Percentiles rank a stretch among this genome's conserved stretches.
Evolutionary conservation across 768 basidiomycete species (phyloP).

Genomic region (Pisolithus marmoratus): DNA sequence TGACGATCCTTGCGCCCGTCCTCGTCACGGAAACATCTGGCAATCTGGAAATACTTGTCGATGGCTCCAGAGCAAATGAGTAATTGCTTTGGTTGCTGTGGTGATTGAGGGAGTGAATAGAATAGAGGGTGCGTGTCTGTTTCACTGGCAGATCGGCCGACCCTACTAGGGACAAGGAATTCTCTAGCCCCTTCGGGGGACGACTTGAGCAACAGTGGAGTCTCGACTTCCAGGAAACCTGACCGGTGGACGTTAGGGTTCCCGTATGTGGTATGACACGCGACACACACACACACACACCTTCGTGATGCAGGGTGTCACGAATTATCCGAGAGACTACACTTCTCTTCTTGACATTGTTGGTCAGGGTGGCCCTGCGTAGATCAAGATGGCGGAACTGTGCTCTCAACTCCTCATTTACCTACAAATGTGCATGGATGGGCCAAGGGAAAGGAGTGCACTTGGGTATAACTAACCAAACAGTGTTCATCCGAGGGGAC

Average conservation of each 20-base stretch:
- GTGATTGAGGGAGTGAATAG: slow-evolving; percentile 90
- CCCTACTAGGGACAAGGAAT: slow-evolving; percentile 82
- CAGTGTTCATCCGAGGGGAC: slow-evolving; percentile 71
- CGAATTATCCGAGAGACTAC: slow-evolving; percentile 76
- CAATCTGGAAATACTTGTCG: slow-evolving; percentile 91
- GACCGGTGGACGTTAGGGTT: slow-evolving; percentile 8
- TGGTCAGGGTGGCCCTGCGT: slow-evolving; percentile 63
- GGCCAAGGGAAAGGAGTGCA: not conserved
- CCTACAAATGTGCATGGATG: slow-evolving; percentile 35
- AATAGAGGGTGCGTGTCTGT: slow-evolving; percentile 43
- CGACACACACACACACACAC: slow-evolving; percentile 40
- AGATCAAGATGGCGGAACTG: slow-evolving; percentile 88
- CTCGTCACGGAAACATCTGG: slow-evolving; percentile 93
- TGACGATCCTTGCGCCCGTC: slow-evolving; percentile 93
- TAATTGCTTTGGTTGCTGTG: slow-evolving; percentile 94
- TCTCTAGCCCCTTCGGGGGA: slow-evolving; percentile 94
- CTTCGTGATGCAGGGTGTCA: slow-evolving; percentile 64
- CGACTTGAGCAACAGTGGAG: slow-evolving; percentile 84
- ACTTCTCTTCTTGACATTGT: slow-evolving; percentile 79
- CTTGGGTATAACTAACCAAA: slow-evolving; percentile 46
- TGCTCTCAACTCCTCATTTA: slow-evolving; percentile 81
- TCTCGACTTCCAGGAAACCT: slow-evolving; percentile 94
- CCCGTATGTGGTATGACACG: slow-evolving; percentile 5
- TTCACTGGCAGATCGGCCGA: slow-evolving; percentile 27
- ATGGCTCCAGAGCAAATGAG: slow-evolving; percentile 85